Base-by-base conservation (phyloP, 768 basidiomycete species). In the Scleroderma citrinum region DNA sequence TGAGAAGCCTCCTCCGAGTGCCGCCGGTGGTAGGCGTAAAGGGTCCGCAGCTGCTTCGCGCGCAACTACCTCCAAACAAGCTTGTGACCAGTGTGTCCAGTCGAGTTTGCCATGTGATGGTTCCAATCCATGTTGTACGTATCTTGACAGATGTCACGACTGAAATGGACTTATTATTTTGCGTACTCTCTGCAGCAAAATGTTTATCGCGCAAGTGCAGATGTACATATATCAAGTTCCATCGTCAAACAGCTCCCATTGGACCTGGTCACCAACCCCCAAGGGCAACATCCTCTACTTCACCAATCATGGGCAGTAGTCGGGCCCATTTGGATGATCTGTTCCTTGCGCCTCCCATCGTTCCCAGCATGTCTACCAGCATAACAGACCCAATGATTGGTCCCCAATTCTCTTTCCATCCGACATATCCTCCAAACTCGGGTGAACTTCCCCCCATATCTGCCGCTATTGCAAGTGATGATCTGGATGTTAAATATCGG, bases 1-100 rank as follows among this genome's bases (percentile, higher is more conserved):
- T 56, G 87, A 90, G 71, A 87, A 87, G 57, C 71, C 74, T 0
- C 36, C 46, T 7, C 48, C 56, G 4, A 72, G 68, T 11, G 54
- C 61, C 12, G 57, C 68, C 4, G 67, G 73, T 2, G 61, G 75
- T 7, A 70, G 86, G n/a, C 71, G 85, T 51, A 86, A 86, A 57
- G 85, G 85, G 19, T 73, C 79, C 0, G 75, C 81, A 0, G 77
- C 82, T 1, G 78, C 83, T 1, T 80, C 85, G 3, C 73, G 86
- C 19, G 86, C 87, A 2, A 82, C 85, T 3, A 87, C 86, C 8
- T 83, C 83, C 14, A 90, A 88, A 61, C 86, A 89, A 62, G 83
- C 85, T 1, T 92, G 89, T 61, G 89, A 92, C 65, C 85, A 90
- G 56, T 92, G 89, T 56, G 85, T 88, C 38, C 80, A 84, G 57